Evolutionary conservation across 2,329 filamentous ascomycete species (phyloP).

Genomic region (Acephala macrosclerotiorum): DNA sequence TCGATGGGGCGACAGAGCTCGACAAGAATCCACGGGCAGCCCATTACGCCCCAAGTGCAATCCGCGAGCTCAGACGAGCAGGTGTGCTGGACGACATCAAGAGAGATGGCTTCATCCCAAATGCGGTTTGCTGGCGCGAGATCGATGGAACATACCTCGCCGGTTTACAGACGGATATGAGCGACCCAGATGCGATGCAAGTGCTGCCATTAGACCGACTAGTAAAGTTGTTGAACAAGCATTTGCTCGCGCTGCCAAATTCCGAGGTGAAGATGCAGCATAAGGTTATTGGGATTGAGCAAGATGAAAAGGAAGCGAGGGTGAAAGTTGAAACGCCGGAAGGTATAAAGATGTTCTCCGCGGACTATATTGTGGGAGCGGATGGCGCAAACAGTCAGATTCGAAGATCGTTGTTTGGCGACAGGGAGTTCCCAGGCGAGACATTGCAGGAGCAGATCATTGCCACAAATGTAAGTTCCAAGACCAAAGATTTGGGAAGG

Average conservation of each 20-base stretch:
- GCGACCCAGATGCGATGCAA: slow-evolving; percentile 47
- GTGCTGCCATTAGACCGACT: slow-evolving; percentile 53
- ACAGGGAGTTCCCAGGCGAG: slow-evolving; percentile 61
- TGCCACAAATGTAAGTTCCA: slow-evolving; percentile 60
- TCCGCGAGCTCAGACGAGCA: slow-evolving; percentile 63
- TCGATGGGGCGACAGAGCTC: slow-evolving; percentile 61
- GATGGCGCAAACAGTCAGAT: slow-evolving; percentile 61
- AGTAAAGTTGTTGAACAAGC: slow-evolving; percentile 48
- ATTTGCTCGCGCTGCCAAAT: slow-evolving; percentile 43
- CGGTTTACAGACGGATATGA: slow-evolving; percentile 11
- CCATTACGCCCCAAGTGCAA: slow-evolving; percentile 65
- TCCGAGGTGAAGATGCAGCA: slow-evolving; percentile 54
- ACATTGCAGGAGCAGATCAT: slow-evolving; percentile 67
- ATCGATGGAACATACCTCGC: slow-evolving; percentile 47
- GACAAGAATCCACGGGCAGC: slow-evolving; percentile 68
- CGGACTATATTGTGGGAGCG: slow-evolving; percentile 63
- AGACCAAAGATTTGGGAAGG: neutral
- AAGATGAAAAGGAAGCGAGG: slow-evolving; percentile 57
- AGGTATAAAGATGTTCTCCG: slow-evolving; percentile 48
- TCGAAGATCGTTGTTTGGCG: slow-evolving; percentile 57
- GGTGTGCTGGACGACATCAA: slow-evolving; percentile 61
- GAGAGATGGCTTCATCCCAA: slow-evolving; percentile 50
- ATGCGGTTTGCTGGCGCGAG: slow-evolving; percentile 53
- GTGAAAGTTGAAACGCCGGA: slow-evolving; percentile 47
- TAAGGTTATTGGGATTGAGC: slow-evolving; percentile 54